Evolutionary conservation across 192 early-diverging fungal species (phyloP).

Genomic region (Entomortierella parvispora): DNA sequence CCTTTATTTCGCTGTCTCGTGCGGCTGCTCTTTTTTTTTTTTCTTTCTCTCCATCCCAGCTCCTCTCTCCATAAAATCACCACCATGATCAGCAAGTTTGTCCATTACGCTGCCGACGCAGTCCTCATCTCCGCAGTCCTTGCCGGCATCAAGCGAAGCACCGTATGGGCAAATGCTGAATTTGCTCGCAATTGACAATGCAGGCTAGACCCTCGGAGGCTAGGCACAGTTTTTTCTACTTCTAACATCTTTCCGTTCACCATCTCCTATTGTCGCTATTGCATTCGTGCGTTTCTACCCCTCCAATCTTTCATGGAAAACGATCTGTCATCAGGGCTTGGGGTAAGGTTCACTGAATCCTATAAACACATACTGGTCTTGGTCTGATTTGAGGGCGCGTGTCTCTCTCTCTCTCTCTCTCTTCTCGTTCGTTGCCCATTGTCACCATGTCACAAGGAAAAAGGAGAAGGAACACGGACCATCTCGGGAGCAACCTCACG

Average conservation of each 20-base stretch:
- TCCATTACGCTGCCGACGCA: slow-evolving; percentile 65
- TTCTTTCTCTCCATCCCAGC: slow-evolving; percentile 1
- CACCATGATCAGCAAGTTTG: slow-evolving; percentile 56
- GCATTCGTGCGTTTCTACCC: neutral
- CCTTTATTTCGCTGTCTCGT: neutral
- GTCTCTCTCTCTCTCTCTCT: too few species aligned
- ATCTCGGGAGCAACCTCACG: too few species aligned
- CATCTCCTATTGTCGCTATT: neutral
- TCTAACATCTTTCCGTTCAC: neutral
- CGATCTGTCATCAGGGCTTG: slow-evolving; percentile 23
- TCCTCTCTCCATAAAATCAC: neutral
- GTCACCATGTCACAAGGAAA: neutral
- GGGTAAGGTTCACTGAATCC: slow-evolving; percentile 1
- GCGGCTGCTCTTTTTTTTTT: slow-evolving; percentile 1
- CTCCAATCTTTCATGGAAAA: neutral
- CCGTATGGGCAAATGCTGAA: slow-evolving; percentile 49
- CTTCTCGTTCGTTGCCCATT: neutral
- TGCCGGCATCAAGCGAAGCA: slow-evolving; percentile 66
- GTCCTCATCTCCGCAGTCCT: slow-evolving; percentile 68
- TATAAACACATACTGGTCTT: neutral
- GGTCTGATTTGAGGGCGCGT: too few species aligned
- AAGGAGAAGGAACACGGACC: too few species aligned
- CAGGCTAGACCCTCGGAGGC: too few species aligned
- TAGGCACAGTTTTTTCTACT: too few species aligned
- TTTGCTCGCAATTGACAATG: too few species aligned